phyloP scores from a whole-genome alignment of 1,139 yeast species.

The Yamadazyma epiphylla region DNA sequence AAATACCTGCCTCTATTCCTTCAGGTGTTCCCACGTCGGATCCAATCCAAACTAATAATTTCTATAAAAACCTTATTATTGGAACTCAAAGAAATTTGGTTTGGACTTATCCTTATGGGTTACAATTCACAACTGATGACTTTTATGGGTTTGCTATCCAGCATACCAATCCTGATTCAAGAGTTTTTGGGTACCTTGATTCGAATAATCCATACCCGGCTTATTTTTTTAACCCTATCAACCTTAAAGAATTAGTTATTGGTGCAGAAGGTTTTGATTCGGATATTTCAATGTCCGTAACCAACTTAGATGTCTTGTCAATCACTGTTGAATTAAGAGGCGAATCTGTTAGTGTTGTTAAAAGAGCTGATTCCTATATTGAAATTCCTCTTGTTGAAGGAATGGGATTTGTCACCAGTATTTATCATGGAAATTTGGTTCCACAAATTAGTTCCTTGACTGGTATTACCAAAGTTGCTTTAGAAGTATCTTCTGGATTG shows the following conservation, averaged over 20 bases:
- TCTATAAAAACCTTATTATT: constrained; percentile 71
- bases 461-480: constrained; percentile 48
- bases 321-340: neutral
- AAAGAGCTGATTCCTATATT: constrained; percentile 21
- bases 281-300: constrained; percentile 34
- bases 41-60: constrained; percentile 77
- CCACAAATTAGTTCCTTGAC: constrained; percentile 50
- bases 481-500: constrained; percentile 36
- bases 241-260: constrained; percentile 47
- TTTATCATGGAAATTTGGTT: constrained; percentile 53
- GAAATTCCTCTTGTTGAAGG: constrained; percentile 56
- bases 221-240: constrained; percentile 53
- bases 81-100: constrained; percentile 58
- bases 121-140: constrained; percentile 50
- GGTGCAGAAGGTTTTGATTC: constrained; percentile 37
- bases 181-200: constrained; percentile 56
- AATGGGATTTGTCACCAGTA: constrained; percentile 70
- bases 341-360: constrained; percentile 45
- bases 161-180: constrained; percentile 51
- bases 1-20: constrained; percentile 51
- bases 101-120: constrained; percentile 80
- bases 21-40: constrained; percentile 37
- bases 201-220: constrained; percentile 20
- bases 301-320: constrained; percentile 47
- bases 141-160: constrained; percentile 64